Base-by-base conservation (phyloP, 306 rosid genomes). In the Malus sylvestris region DNA sequence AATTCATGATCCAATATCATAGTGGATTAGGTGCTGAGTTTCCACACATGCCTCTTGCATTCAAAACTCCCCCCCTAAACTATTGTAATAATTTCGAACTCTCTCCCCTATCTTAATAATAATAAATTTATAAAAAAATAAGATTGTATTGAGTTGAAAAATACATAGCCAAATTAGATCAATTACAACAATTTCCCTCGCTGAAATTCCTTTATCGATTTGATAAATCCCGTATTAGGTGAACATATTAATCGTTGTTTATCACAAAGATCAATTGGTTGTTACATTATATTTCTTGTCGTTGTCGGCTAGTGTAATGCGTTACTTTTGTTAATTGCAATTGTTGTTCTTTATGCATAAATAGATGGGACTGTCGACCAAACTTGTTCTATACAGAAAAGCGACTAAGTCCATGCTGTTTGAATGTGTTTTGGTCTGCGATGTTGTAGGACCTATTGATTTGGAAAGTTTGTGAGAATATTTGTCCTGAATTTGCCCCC, bases 401-500 rank as follows among this genome's bases (percentile, higher is more conserved):
- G 59, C 19, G 74, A 49, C 62, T 0, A 70, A 32, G 61, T 27
- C 74, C 70, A 35, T 66, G 51, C 9, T 12, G 1, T 33, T 19
- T 19, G 46, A 66, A 66, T 35, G 46, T 20, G 70, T 44, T 32
- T 32, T 64, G 23, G 68, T 5, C 19, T 14, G 13, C 4, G 16
- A 33, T 35, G 49, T 19, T 27, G 70, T 78, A 38, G 74, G 89
- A 49, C 83, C 84, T 22, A 58, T 2, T 68, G 58, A 44, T 55
- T 35, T 76, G 68, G 64, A 73, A 63, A 64, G 72, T 68, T 71
- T 42, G 80, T 51, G 71, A 71, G 46, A 63, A 67, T 79, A 29
- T 49, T 38, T 88, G 91, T 85, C 82, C 53, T 16, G 29, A 71
- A 59, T 80, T 77, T 64, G 32, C 74, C 83, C 53, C 58, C 85